Percentiles rank a stretch among this genome's conserved stretches.
These are phyloP conservation scores for Fusarium odoratissimum DNA, from an alignment of 2,329 filamentous ascomycete species.

Conservation along the genomic window DNA sequence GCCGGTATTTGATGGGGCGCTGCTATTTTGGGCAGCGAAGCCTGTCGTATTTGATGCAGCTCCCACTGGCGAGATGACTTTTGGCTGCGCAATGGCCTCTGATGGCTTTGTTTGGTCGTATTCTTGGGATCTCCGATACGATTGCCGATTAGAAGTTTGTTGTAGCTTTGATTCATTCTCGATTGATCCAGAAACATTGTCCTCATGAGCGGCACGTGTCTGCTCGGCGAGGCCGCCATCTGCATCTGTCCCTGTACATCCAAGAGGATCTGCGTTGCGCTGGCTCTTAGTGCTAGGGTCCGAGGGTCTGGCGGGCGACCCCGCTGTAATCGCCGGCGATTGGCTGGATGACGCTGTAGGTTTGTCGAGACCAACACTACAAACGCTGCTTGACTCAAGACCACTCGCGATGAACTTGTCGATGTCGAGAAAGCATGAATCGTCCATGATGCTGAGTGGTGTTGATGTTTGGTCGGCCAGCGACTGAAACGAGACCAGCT, in stretches of 20 bases:
- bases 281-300: slow-evolving; percentile 23
- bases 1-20: slow-evolving; percentile 34
- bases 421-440: slow-evolving; percentile 38
- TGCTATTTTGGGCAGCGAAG: slow-evolving; percentile 44
- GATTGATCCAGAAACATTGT: slow-evolving; percentile 8
- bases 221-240: slow-evolving; percentile 29
- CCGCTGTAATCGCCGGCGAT: slow-evolving; percentile 25
- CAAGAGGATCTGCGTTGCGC: slow-evolving; percentile 32
- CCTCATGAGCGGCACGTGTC: slow-evolving; percentile 33
- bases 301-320: slow-evolving; percentile 19
- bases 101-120: background rate
- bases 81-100: slow-evolving; percentile 16
- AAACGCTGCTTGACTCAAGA: slow-evolving; percentile 18
- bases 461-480: slow-evolving; percentile 47
- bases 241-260: slow-evolving; percentile 20
- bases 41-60: slow-evolving; percentile 34
- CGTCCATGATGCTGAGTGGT: slow-evolving; percentile 47
- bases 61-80: slow-evolving; percentile 34
- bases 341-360: slow-evolving; percentile 28
- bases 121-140: background rate
- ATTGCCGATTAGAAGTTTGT: slow-evolving; percentile 4
- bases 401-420: slow-evolving; percentile 19
- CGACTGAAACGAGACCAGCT: slow-evolving; percentile 45
- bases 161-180: slow-evolving; percentile 6
- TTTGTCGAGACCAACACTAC: slow-evolving; percentile 36